Base-by-base conservation (phyloP, 495 filamentous ascomycete species). In the Aspergillus baeticus region DNA sequence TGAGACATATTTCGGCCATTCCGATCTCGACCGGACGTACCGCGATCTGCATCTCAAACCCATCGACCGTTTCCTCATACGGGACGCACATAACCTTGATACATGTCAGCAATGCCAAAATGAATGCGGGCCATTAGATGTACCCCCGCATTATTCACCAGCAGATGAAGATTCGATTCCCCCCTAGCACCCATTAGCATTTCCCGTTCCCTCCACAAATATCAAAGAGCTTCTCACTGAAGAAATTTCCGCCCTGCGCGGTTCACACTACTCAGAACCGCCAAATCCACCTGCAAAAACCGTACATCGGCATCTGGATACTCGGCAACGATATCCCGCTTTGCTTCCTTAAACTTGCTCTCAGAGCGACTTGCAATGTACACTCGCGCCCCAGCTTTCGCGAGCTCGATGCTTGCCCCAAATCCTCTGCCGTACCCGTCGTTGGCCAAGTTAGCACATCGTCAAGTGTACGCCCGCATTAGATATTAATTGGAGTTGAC, bases 41-140 rank as follows among this genome's bases (percentile, higher is more conserved):
- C 34, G 48, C 48, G 37, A 51, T 51, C 10, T 51, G 48, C 48
- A 37, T 20, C 33, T 51, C 48, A 22, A 51, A 51, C 14, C 48
- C 48, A 13, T 51, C 48, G n/a, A 37, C 37, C 0, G 48, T 51
- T 20, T 51, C 48, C 14, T 51, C 33, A 21, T 51, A 51, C 8
- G 48, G 48, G 11, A 22, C 23, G 18, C 48, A 51, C 48, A 51
- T 51, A 17, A 51, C 48, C 48, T 51, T n/a, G 21, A 11, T 13
- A 2, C 17, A 17, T 29, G 26, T 29, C 26, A 29, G 26, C 26
- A 29, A 8, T 29, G 26, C 26, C 26, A 29, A 29, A 29, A 29
- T 8, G 8, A 3, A 3, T 8, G 26, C 3, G 26, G 8, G 26
- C 26, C n/a, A 21, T 10, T 37, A 17, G 13, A 36, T 10, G 37